Conservation (phyloP, 73 alveolate species). For the Diophrys sp. region DNA sequence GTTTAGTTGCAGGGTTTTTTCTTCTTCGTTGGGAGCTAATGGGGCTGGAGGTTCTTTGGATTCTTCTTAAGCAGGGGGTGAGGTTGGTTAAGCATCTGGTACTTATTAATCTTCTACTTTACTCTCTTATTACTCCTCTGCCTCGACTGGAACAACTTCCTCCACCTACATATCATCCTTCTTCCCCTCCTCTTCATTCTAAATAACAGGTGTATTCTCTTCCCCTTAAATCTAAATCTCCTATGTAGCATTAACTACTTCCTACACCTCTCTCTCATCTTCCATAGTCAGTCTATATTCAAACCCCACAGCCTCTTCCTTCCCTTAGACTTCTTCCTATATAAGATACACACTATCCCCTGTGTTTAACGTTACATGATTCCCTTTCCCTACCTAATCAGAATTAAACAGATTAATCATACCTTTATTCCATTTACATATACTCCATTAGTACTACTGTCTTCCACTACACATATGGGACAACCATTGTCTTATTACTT, state of each 20-base stretch:
- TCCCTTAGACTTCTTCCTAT: conserved; percentile 7
- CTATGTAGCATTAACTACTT: too few species aligned
- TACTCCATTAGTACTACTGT: conserved; percentile 19
- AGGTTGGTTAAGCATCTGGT: too few species aligned
- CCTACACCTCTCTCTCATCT: too few species aligned
- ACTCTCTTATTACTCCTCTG: neutral
- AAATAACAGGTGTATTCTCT: neutral
- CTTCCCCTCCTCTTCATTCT: neutral
- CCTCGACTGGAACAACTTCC: neutral
- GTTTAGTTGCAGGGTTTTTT: too few species aligned
- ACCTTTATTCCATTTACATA: conserved; percentile 3
- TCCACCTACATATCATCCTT: neutral
- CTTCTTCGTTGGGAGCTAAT: too few species aligned
- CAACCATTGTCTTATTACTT: neutral
- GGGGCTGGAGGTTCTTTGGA: too few species aligned
- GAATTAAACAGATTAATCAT: neutral
- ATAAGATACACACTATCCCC: conserved; percentile 16
- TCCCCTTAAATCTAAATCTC: conserved; percentile 7
- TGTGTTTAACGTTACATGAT: conserved; percentile 4
- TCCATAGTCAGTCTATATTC: too few species aligned
- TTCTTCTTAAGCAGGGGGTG: too few species aligned
- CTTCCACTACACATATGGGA: neutral
- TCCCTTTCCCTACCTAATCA: conserved; percentile 4
- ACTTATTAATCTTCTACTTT: too few species aligned
- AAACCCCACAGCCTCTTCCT: too few species aligned